Evolutionary conservation across 2,329 filamentous ascomycete species (phyloP).

Genomic region (Fusarium pseudoanthophilum): DNA sequence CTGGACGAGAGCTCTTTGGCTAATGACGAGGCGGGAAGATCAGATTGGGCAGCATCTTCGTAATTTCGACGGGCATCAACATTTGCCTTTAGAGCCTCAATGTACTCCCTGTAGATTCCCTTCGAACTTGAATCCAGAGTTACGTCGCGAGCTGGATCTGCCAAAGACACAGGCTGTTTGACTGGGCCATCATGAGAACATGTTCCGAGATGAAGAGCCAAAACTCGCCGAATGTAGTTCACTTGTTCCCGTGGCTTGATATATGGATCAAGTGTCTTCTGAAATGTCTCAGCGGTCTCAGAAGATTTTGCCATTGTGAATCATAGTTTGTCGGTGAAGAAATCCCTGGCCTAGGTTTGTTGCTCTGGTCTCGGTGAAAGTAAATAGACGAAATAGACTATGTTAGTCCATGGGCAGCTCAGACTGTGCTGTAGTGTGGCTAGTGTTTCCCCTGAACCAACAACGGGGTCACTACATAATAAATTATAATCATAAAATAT

Average conservation of each 20-base stretch:
- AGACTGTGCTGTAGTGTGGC: constrained; percentile 19
- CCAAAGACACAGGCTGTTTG: constrained; percentile 60
- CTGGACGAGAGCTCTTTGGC: constrained; percentile 29
- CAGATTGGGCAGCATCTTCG: constrained; percentile 48
- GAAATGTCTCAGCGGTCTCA: constrained; percentile 51
- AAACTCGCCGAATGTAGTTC: constrained; percentile 64
- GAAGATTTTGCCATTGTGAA: constrained; percentile 47
- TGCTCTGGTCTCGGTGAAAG: constrained; percentile 24
- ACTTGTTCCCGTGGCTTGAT: constrained; percentile 68
- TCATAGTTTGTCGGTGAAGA: constrained; percentile 28
- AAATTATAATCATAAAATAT: background rate
- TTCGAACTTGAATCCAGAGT: constrained; percentile 52
- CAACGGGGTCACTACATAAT: background rate
- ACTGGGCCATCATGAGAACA: constrained; percentile 57
- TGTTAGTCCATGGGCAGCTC: constrained; percentile 14
- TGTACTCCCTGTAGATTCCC: constrained; percentile 64
- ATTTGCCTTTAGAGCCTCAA: constrained; percentile 65
- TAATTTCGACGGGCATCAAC: constrained; percentile 62
- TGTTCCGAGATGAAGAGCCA: constrained; percentile 64
- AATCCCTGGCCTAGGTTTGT: constrained; percentile 8
- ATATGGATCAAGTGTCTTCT: constrained; percentile 60
- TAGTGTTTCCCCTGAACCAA: constrained; percentile 1
- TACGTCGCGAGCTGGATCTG: constrained; percentile 53
- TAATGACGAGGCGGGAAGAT: constrained; percentile 28
- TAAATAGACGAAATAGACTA: constrained; percentile 33